These are phyloP conservation scores for Leccinum holopus DNA, from an alignment of 1,284 basidiomycete species.

Conservation along the genomic window DNA sequence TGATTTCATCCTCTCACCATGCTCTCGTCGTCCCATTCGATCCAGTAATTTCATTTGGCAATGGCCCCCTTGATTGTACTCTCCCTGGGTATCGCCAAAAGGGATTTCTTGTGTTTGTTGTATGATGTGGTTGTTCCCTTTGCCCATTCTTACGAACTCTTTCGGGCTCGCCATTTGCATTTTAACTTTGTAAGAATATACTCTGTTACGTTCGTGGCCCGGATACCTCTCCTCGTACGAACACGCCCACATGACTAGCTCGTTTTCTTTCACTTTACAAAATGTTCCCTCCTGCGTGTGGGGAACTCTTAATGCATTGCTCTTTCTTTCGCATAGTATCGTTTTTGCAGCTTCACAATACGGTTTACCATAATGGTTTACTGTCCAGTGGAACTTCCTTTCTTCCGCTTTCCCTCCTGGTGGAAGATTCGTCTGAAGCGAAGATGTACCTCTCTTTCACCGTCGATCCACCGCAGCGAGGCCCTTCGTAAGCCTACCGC, in stretches of 20 bases:
- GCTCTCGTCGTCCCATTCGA: background rate
- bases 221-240: background rate
- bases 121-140: no score
- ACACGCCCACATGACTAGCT: background rate
- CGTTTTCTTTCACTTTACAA: background rate
- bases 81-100: background rate
- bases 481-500: slow-evolving; percentile 7
- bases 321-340: background rate
- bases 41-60: background rate
- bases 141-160: background rate
- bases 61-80: background rate
- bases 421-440: background rate
- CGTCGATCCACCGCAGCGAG: background rate
- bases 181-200: background rate
- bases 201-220: background rate
- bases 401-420: slow-evolving; percentile 4
- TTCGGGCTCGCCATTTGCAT: background rate
- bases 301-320: background rate
- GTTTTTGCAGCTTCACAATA: background rate
- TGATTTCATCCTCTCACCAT: background rate
- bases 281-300: background rate
- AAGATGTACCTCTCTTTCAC: slow-evolving; percentile 3
- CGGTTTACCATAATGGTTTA: background rate
- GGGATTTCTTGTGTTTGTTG: background rate
- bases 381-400: slow-evolving; percentile 1